These are phyloP conservation scores for Amesomyces nigricolor DNA, from an alignment of 2,329 filamentous ascomycete species.

Conservation along the genomic window DNA sequence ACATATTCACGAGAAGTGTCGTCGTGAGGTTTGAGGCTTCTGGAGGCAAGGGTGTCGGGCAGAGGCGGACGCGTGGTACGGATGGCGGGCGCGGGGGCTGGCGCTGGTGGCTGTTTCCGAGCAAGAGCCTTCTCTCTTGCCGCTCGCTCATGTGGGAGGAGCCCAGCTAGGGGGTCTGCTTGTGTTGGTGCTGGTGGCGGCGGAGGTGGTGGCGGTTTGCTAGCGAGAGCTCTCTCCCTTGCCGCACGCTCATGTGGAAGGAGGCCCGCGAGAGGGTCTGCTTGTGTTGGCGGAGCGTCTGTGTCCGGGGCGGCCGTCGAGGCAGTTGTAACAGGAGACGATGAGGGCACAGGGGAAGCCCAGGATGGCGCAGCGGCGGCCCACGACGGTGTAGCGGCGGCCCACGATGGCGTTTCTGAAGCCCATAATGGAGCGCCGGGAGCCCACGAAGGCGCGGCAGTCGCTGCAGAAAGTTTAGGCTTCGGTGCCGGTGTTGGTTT, in stretches of 20 bases:
- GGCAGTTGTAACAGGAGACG: background rate
- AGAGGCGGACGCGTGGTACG: no score
- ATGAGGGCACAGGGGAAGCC: background rate
- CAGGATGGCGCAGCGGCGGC: conserved; percentile 6
- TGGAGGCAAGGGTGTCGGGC: background rate
- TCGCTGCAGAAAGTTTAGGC: background rate
- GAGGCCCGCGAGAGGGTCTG: conserved; percentile 5
- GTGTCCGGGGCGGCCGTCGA: background rate
- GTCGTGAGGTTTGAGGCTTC: background rate
- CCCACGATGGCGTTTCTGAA: background rate
- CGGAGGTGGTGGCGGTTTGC: background rate
- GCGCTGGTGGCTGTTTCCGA: background rate
- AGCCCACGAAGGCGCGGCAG: background rate
- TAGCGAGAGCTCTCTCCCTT: conserved; percentile 6
- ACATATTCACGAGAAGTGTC: background rate
- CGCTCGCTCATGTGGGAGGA: conserved; percentile 16
- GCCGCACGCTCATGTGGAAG: conserved; percentile 16
- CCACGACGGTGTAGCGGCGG: background rate
- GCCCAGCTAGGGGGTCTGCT: conserved; percentile 1
- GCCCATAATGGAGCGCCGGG: background rate
- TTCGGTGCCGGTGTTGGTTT: background rate
- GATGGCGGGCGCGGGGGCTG: background rate
- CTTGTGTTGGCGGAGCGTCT: background rate
- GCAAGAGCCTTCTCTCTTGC: conserved; percentile 8
- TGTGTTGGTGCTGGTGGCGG: background rate